Conservation (phyloP, 2,329 filamentous ascomycete species). For the Aureobasidium sp. region DNA sequence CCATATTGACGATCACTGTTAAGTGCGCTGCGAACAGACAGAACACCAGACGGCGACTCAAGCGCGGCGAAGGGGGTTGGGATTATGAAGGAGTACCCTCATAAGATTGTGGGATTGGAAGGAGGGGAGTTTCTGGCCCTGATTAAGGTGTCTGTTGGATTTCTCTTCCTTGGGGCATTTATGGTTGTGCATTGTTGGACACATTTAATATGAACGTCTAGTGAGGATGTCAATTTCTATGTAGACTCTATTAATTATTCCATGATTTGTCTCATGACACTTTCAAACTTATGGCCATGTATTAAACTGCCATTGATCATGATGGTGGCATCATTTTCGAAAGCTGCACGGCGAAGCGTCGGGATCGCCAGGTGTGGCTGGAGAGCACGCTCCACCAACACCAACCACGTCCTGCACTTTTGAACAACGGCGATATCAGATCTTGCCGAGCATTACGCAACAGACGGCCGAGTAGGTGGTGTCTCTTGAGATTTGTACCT, state of each 20-base stretch:
- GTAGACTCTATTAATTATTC: not conserved
- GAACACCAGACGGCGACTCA: constrained; percentile 45
- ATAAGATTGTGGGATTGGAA: constrained; percentile 14
- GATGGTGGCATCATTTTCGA: constrained; percentile 1
- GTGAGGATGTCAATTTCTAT: not conserved
- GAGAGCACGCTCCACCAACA: not conserved
- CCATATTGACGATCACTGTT: constrained; percentile 54
- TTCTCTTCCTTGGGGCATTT: not conserved
- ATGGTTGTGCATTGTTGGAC: not conserved
- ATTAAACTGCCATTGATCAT: not conserved
- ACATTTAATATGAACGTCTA: not conserved
- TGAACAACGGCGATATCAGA: not conserved
- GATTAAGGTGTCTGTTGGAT: not conserved
- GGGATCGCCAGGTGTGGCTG: not conserved
- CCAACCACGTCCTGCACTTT: not conserved
- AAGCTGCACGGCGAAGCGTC: not conserved
- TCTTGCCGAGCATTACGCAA: not conserved
- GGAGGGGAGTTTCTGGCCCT: not conserved
- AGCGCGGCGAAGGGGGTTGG: constrained; percentile 46
- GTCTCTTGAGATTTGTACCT: not conserved
- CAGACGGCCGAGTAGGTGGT: not conserved
- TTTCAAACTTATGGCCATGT: not conserved
- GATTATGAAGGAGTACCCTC: constrained; percentile 62
- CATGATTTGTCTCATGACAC: not conserved
- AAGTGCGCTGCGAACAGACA: constrained; percentile 58